Conservation (phyloP, 305 asterid species). For the Stenogyne calaminthoides region DNA sequence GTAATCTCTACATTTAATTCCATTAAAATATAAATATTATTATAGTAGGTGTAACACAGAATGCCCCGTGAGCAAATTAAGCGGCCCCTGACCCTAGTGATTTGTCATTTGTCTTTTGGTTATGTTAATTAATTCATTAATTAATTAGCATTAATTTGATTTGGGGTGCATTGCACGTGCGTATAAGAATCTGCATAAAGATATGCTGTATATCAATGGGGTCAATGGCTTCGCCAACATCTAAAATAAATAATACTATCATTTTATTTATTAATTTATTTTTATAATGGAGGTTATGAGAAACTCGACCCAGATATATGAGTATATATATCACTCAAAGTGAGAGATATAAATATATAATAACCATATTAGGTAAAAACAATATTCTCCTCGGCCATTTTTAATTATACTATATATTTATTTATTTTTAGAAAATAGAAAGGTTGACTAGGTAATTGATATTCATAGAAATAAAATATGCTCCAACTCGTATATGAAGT, state of each 20-base stretch:
- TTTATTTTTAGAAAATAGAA: neutral
- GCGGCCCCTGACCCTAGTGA: slow-evolving; percentile 9
- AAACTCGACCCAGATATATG: too few relatives aligned
- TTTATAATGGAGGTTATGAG: too few relatives aligned
- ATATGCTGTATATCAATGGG: neutral
- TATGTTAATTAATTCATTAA: neutral
- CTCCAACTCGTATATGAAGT: neutral
- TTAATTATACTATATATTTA: neutral
- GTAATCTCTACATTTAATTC: neutral
- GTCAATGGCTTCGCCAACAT: slow-evolving; percentile 1
- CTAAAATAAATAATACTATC: neutral
- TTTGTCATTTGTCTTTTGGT: slow-evolving; percentile 13
- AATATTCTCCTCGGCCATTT: neutral
- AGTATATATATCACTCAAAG: too few relatives aligned
- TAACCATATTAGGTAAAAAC: neutral
- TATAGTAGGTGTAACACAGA: neutral
- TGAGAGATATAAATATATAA: too few relatives aligned
- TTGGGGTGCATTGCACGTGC: too few relatives aligned
- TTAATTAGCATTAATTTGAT: neutral
- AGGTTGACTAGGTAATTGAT: neutral
- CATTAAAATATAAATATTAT: neutral
- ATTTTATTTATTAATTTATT: too few relatives aligned
- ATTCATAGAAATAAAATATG: neutral
- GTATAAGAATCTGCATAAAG: neutral
- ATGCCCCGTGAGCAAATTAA: neutral